A percentile compares a stretch with the other conserved stretches of the same genome.
phyloP scores from a whole-genome alignment of 768 basidiomycete species.

The Pleurotus eryngii region DNA sequence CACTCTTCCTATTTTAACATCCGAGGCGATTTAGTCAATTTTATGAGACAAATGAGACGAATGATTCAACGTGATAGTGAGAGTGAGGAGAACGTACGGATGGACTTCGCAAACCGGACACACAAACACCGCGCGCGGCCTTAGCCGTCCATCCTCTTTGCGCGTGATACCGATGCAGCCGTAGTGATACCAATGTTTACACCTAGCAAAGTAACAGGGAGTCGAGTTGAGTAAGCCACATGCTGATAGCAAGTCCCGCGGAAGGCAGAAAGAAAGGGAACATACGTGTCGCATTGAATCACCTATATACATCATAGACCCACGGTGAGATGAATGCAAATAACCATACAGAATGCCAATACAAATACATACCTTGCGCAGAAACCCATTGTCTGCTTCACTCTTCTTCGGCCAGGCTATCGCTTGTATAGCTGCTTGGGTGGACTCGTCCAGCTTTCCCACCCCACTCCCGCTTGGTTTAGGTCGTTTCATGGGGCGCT shows the following conservation, averaged over 20 bases:
- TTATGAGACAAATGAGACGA: too few relatives aligned
- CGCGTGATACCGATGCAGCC: slow-evolving; percentile 42
- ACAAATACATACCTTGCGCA: slow-evolving; percentile 18
- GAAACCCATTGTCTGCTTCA: slow-evolving; percentile 23
- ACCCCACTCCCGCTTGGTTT: not conserved
- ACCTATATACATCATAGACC: slow-evolving; percentile 16
- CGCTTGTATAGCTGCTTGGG: not conserved
- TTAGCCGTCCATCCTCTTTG: slow-evolving; percentile 33
- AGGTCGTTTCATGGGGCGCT: not conserved
- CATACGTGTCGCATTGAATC: slow-evolving; percentile 22
- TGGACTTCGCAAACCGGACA: slow-evolving; percentile 40
- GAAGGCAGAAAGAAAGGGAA: not conserved
- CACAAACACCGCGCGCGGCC: slow-evolving; percentile 24
- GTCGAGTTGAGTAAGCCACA: not conserved
- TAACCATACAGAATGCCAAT: slow-evolving; percentile 1
- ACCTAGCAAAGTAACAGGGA: slow-evolving; percentile 41
- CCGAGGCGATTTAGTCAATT: too few relatives aligned
- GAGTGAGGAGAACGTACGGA: slow-evolving; percentile 22
- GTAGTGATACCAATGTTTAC: slow-evolving; percentile 44
- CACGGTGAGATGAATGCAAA: slow-evolving; percentile 2
- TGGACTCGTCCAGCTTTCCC: not conserved
- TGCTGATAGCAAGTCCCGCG: not conserved
- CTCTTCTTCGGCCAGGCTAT: slow-evolving; percentile 23
- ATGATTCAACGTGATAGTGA: too few relatives aligned
- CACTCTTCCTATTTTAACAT: slow-evolving; percentile 6